Percentiles rank a stretch among this genome's conserved stretches.
Evolutionary conservation across 192 early-diverging fungal genomes (phyloP).

Genomic region (Lobosporangium transversale): DNA sequence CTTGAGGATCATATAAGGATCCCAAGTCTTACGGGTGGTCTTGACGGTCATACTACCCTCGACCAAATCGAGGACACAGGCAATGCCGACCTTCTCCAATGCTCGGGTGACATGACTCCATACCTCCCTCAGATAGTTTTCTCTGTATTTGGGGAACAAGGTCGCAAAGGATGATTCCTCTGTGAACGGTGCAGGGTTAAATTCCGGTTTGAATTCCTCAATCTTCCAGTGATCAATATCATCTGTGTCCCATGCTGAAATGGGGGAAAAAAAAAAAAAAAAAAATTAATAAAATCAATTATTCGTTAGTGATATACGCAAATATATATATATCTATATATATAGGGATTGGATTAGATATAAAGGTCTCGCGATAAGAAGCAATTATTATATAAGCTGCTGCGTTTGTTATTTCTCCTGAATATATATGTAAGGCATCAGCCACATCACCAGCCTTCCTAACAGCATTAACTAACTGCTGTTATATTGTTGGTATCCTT

Average conservation of each 20-base stretch:
- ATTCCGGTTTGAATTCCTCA: slow-evolving; percentile 83
- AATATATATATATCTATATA: no score
- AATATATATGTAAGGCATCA: no score
- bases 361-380: no score
- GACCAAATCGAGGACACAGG: slow-evolving; percentile 91
- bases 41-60: slow-evolving; percentile 98
- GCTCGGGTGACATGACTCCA: slow-evolving; percentile 90
- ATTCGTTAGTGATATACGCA: no score
- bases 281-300: neutral
- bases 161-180: slow-evolving; percentile 98
- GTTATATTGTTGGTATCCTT: no score
- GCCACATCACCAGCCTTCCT: no score
- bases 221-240: slow-evolving; percentile 96
- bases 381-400: no score
- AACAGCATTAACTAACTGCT: no score
- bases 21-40: slow-evolving; percentile 94
- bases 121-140: slow-evolving; percentile 89
- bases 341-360: no score
- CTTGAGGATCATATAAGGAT: slow-evolving; percentile 95
- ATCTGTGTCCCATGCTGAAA: slow-evolving; percentile 86
- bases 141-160: slow-evolving; percentile 98
- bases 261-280: neutral
- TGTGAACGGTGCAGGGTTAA: slow-evolving; percentile 74
- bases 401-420: no score
- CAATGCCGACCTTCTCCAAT: slow-evolving; percentile 85